Evolutionary conservation across 140 eudicot species (phyloP).

Genomic region (Stevia rebaudiana): DNA sequence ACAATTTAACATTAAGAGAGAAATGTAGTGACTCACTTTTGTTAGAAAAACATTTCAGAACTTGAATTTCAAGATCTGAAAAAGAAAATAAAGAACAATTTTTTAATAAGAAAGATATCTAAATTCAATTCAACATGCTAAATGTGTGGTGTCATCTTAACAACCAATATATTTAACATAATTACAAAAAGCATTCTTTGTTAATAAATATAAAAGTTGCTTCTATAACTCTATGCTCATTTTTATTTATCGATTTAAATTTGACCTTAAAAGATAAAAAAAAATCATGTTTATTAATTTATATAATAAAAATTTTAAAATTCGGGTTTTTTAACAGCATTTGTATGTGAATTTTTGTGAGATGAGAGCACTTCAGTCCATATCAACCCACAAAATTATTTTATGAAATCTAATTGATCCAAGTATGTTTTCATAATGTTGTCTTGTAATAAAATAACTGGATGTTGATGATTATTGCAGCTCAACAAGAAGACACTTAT

Average conservation of each 20-base stretch:
- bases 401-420: background rate
- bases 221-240: background rate
- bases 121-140: background rate
- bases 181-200: background rate
- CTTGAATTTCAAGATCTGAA: background rate
- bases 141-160: background rate
- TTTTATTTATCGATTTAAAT: too few species aligned
- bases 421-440: background rate
- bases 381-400: background rate
- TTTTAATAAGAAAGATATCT: background rate
- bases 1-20: background rate
- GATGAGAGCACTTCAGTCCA: background rate
- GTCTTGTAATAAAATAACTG: background rate
- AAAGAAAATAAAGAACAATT: background rate
- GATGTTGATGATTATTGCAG: conserved; percentile 17
- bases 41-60: background rate
- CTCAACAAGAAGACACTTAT: conserved; percentile 22
- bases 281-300: background rate
- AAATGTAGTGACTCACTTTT: background rate
- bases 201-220: background rate
- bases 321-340: background rate
- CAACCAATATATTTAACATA: background rate
- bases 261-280: too few species aligned
- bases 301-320: background rate
- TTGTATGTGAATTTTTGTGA: background rate